These are phyloP conservation scores for Glycine tomentella DNA, from an alignment of 306 rosid species.

Conservation along the genomic window DNA sequence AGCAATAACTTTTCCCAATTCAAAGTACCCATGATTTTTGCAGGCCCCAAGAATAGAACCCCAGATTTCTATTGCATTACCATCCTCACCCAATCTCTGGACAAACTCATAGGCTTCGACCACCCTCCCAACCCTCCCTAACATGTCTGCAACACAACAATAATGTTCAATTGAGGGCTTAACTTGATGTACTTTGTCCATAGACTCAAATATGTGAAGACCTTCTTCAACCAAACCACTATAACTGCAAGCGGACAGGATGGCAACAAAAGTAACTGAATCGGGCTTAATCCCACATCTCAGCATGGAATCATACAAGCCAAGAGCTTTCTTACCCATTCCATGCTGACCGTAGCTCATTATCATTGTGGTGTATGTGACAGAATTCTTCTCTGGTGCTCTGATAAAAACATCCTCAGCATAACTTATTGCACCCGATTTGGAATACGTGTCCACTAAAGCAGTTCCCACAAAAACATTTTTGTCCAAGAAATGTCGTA, in stretches of 20 bases:
- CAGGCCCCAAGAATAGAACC: constrained; percentile 89
- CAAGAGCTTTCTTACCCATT: constrained; percentile 81
- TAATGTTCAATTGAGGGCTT: constrained; percentile 67
- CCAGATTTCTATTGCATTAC: constrained; percentile 74
- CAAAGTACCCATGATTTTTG: constrained; percentile 70
- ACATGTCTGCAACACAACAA: constrained; percentile 88
- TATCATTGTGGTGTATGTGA: constrained; percentile 86
- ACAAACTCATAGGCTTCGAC: constrained; percentile 84
- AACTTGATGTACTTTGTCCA: constrained; percentile 65
- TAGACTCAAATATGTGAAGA: constrained; percentile 69
- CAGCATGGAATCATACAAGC: constrained; percentile 72
- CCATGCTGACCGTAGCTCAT: constrained; percentile 89
- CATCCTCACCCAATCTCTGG: constrained; percentile 69
- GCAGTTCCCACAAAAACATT: constrained; percentile 84
- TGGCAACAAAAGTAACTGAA: constrained; percentile 77
- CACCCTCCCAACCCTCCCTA: constrained; percentile 87
- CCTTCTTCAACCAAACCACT: constrained; percentile 83
- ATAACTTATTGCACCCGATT: constrained; percentile 69
- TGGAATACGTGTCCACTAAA: constrained; percentile 81
- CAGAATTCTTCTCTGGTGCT: constrained; percentile 67
- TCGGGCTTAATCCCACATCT: constrained; percentile 68
- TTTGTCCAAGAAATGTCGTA: constrained; percentile 65
- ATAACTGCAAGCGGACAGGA: constrained; percentile 81
- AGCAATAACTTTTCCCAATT: constrained; percentile 74
- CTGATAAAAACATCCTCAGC: constrained; percentile 74